phyloP scores from a whole-genome alignment of 1,284 basidiomycete genomes.

The Ceratobasidium theobromae region DNA sequence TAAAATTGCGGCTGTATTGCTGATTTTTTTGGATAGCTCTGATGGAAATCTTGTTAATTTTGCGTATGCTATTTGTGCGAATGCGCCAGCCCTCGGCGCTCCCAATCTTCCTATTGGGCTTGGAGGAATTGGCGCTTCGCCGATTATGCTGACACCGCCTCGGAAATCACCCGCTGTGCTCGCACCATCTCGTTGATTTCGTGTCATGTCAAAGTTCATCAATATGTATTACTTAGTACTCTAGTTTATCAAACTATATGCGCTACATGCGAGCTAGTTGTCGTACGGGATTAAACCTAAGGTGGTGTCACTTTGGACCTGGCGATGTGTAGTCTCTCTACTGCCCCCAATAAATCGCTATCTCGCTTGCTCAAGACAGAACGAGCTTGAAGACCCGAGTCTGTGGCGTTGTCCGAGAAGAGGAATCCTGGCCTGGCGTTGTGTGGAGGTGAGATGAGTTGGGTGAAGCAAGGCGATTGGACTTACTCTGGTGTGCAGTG shows the following conservation, averaged over 20 bases:
- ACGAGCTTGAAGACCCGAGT: background rate
- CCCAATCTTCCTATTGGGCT: constrained; percentile 1
- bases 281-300: too few relatives aligned
- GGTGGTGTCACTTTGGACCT: background rate
- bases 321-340: background rate
- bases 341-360: background rate
- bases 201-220: too few relatives aligned
- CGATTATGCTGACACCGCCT: constrained; percentile 6
- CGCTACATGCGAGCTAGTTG: too few relatives aligned
- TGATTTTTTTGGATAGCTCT: background rate
- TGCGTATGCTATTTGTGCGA: constrained; percentile 13
- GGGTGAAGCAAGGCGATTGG: background rate
- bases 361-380: background rate
- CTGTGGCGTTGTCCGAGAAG: background rate
- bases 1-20: background rate
- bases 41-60: constrained; percentile 17
- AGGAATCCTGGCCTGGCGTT: constrained; percentile 6
- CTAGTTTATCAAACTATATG: too few relatives aligned
- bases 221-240: too few relatives aligned
- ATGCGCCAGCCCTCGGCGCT: background rate
- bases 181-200: too few relatives aligned
- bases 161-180: background rate
- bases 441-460: background rate
- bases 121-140: constrained; percentile 2
- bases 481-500: constrained; percentile 33